Base-by-base conservation (phyloP, 2,329 filamentous ascomycete genomes). In the Neofusicoccum kwambonambiense region DNA sequence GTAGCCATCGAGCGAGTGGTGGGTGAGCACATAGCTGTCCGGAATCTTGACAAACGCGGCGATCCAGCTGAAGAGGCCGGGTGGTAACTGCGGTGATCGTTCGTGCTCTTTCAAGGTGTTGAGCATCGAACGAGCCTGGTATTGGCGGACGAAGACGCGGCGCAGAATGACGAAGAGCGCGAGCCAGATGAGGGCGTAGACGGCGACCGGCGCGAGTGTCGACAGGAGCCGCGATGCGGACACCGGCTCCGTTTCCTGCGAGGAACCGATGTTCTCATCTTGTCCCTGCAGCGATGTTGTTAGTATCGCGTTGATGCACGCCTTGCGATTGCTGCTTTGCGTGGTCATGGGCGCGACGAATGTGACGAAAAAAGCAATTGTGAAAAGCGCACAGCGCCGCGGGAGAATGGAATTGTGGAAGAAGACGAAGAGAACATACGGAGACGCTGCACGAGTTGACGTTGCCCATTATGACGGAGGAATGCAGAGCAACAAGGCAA, bases 1-100 rank as follows among this genome's bases (percentile, higher is more conserved):
- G 77, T 94, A 98, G 37, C 90, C 91, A 75, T 99, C 94, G 68
- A 99, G 86, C 0, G 93, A 96, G 75, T 94, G 92, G 80, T 97
- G 92, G 72, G 95, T 91, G 22, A 98, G 86, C 31, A 93, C 87
- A 73, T 91, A 92, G 45, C 88, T 88, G 75, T 98, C 93, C 3
- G 85, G 82, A 19, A 88, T 76, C 49, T 79, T 79, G 62, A 81
- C 77, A 70, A 86, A 85, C 0, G 82, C 77, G 31, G 75, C 73
- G 42, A 82, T 67, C 81, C 81, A 84, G 64, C 69, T 72, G 66
- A 76, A 69, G 15, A 64, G 61, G 41, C 60, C 61, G 22, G 44
- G 45, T 13, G 64, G 64, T 7, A 65, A 34, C 41, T 62, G 37
- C 15, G 64, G 64, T 39, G 64, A 63, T 19, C 64, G 58, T 42